A percentile compares a stretch with the other conserved stretches of the same genome.
These are phyloP conservation scores for Cladobotryum mycophilum DNA, from an alignment of 2,329 filamentous ascomycete genomes.

Conservation along the genomic window DNA sequence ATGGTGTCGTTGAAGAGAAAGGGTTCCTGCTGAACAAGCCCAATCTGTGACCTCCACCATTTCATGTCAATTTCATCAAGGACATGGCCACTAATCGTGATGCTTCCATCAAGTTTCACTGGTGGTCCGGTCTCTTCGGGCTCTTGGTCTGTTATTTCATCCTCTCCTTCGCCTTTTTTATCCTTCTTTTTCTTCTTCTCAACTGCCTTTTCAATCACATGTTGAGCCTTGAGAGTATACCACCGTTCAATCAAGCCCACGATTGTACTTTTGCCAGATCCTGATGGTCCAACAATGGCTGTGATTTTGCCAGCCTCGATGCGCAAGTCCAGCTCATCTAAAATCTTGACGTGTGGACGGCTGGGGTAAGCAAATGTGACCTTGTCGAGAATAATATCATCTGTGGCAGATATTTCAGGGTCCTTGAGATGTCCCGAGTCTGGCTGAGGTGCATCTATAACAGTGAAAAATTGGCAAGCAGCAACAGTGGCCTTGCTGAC, in stretches of 20 bases:
- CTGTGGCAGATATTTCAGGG: conserved; percentile 63
- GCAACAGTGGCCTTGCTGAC: conserved; percentile 74
- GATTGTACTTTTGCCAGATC: conserved; percentile 91
- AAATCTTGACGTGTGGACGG: conserved; percentile 83
- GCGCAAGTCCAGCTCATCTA: conserved; percentile 71
- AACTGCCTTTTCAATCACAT: conserved; percentile 44
- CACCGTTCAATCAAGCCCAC: conserved; percentile 91
- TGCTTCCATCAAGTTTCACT: conserved; percentile 58
- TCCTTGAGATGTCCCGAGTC: conserved; percentile 69
- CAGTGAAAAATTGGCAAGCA: conserved; percentile 85
- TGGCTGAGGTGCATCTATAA: conserved; percentile 81
- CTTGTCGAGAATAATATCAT: conserved; percentile 72
- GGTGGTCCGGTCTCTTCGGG: conserved; percentile 34
- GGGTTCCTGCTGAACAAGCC: conserved; percentile 89
- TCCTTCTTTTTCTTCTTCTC: conserved; percentile 41
- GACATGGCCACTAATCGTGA: conserved; percentile 78
- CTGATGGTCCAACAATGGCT: conserved; percentile 87
- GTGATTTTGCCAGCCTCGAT: conserved; percentile 95
- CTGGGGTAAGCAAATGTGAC: conserved; percentile 94
- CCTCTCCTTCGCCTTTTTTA: conserved; percentile 27
- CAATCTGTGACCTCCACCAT: conserved; percentile 89
- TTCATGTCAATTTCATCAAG: conserved; percentile 75
- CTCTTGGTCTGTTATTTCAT: conserved; percentile 24
- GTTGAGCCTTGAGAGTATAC: conserved; percentile 68
- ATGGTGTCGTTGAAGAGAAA: conserved; percentile 87